Percentiles rank a stretch among this genome's conserved stretches.
These are phyloP conservation scores for Flammula alnicola DNA, from an alignment of 1,284 basidiomycete species.

Conservation along the genomic window DNA sequence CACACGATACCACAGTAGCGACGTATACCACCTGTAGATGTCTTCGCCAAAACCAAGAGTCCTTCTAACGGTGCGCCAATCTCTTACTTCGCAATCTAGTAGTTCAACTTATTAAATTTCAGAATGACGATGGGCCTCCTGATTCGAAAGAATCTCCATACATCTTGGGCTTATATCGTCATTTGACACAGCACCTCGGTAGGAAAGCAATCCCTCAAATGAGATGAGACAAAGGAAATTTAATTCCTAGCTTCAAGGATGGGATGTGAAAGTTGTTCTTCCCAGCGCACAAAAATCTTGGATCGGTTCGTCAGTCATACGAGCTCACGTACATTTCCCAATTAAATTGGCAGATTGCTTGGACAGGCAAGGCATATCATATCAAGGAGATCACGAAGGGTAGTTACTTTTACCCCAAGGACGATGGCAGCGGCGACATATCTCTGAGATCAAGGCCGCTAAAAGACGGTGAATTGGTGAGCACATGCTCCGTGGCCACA, in stretches of 20 bases:
- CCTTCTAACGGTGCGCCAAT: constrained; percentile 57
- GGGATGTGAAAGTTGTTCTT: constrained; percentile 89
- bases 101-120: constrained; percentile 10
- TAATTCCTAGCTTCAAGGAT: constrained; percentile 50
- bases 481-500: constrained; percentile 15
- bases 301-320: constrained; percentile 60
- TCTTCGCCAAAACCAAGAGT: constrained; percentile 44
- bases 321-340: background rate
- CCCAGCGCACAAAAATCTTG: constrained; percentile 90
- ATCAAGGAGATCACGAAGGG: constrained; percentile 81
- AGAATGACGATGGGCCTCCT: constrained; percentile 93
- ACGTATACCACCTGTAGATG: no score
- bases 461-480: constrained; percentile 69
- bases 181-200: constrained; percentile 71
- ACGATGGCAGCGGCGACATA: constrained; percentile 78
- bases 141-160: constrained; percentile 76
- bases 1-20: no score
- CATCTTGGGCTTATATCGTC: constrained; percentile 77
- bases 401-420: constrained; percentile 81
- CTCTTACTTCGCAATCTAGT: constrained; percentile 5
- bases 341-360: constrained; percentile 8
- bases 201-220: constrained; percentile 11
- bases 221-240: background rate
- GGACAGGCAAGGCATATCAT: constrained; percentile 79
- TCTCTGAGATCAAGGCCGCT: constrained; percentile 66